Base-by-base conservation (phyloP, 306 rosid species). In the Alnus rubra region DNA sequence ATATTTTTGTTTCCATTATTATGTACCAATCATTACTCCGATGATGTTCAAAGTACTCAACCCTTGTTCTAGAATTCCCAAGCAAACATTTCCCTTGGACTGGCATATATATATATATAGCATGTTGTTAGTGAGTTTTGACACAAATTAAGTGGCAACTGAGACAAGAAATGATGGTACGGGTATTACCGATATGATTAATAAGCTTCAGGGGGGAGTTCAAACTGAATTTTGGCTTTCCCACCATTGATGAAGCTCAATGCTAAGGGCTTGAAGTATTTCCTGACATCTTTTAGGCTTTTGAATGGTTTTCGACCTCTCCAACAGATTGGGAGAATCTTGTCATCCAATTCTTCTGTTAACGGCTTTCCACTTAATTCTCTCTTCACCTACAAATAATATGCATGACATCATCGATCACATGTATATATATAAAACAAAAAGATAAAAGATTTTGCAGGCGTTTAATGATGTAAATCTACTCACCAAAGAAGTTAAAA, bases 51-150 rank as follows among this genome's bases (percentile, higher is more conserved):
- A 55, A 77, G 83, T 88, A 7, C 85, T 84, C 84, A 89, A 80
- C 50, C 95, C 95, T 23, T 85, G 88, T 85, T 92, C 97, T 42
- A 94, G 90, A 85, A 94, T 92, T 47, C 98, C 98, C 87, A 94
- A 86, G 92, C 97, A 94, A 82, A 89, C 95, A 82, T 91, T 92
- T 85, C 98, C 97, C 79, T 74, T 85, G 77, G 85, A 82, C 97
- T 91, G 37, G 90, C n/a, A n/a, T 23, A 85, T 11, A 63, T 71
- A 30, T 10, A 59, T 23, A 7, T 7, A 42, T 42, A 33, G 2
- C 37, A 1, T 33, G 2, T 33, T 33, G 37, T 33, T 33, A 33
- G 37, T 33, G 54, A 83, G 69, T 75, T 77, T 68, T 39, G 31
- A 53, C 67, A 51, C 10, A 65, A 3, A 45, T 45, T n/a, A 35